Conservation (phyloP, 306 rosid genomes). For the Hippophae tibetana region DNA sequence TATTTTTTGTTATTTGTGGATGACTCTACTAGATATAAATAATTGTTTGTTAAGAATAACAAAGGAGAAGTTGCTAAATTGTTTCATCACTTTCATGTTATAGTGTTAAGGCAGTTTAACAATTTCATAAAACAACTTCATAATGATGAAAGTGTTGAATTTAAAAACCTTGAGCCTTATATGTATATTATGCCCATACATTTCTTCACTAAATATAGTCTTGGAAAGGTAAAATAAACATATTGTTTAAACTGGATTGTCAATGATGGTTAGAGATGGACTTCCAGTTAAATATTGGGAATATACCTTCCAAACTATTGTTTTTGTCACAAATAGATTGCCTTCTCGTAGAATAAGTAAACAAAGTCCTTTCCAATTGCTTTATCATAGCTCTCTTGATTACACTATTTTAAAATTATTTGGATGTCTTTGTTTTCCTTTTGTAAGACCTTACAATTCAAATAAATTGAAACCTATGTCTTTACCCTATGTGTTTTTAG, state of each 20-base stretch:
- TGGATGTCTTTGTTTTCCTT: background rate
- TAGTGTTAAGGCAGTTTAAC: background rate
- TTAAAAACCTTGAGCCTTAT: background rate
- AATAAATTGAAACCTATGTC: background rate
- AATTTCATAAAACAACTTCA: too few species aligned
- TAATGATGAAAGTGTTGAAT: background rate
- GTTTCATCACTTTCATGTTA: too few species aligned
- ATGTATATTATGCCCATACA: too few species aligned
- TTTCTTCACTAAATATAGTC: background rate
- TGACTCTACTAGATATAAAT: too few species aligned
- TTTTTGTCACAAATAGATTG: background rate
- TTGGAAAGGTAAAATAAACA: background rate
- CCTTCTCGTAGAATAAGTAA: background rate
- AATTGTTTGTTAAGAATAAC: too few species aligned
- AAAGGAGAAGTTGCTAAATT: background rate
- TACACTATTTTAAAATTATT: background rate
- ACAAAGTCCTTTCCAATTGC: too few species aligned
- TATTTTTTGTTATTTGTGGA: background rate
- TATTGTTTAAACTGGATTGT: background rate
- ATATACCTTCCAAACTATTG: background rate
- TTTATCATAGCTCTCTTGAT: background rate
- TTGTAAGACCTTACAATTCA: too few species aligned
- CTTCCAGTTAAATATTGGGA: background rate
- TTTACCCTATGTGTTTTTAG: background rate
- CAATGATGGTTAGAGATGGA: background rate